Evolutionary conservation across 2,329 filamentous ascomycete species (phyloP).

Genomic region (Cladophialophora chaetospira): DNA sequence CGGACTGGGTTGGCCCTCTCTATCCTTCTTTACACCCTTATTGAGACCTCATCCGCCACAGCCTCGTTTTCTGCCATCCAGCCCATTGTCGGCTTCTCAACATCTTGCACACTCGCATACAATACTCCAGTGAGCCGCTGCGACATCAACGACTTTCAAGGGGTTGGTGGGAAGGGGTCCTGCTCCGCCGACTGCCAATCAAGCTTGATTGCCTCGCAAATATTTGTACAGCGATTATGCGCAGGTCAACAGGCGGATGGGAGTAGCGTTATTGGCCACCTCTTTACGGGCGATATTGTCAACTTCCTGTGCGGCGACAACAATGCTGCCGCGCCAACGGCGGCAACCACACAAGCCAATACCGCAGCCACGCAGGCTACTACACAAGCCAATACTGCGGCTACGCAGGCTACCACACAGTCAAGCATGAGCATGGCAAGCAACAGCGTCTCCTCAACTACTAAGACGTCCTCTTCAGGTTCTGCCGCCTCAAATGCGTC

Average conservation of each 20-base stretch:
- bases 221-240: conserved; percentile 22
- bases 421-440: conserved; percentile 43
- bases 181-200: conserved; percentile 22
- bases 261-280: conserved; percentile 37
- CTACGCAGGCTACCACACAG: too few species aligned
- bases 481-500: conserved; percentile 33
- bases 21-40: conserved; percentile 20
- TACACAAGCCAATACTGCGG: conserved; percentile 44
- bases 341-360: conserved; percentile 37
- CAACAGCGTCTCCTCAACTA: conserved; percentile 46
- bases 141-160: conserved; percentile 25
- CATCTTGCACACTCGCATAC: conserved; percentile 27
- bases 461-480: conserved; percentile 47
- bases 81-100: conserved; percentile 28
- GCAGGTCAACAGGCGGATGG: conserved; percentile 16
- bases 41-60: conserved; percentile 20
- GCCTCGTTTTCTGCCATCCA: conserved; percentile 26
- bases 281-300: conserved; percentile 34
- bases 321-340: conserved; percentile 39
- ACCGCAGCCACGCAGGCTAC: too few species aligned
- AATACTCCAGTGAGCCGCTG: conserved; percentile 20
- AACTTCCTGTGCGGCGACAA: conserved; percentile 47
- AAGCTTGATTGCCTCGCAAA: conserved; percentile 12
- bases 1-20: background rate
- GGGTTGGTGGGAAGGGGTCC: conserved; percentile 18